phyloP scores from a whole-genome alignment of 2,329 filamentous ascomycete genomes.

The Amylocarpus encephaloides region DNA sequence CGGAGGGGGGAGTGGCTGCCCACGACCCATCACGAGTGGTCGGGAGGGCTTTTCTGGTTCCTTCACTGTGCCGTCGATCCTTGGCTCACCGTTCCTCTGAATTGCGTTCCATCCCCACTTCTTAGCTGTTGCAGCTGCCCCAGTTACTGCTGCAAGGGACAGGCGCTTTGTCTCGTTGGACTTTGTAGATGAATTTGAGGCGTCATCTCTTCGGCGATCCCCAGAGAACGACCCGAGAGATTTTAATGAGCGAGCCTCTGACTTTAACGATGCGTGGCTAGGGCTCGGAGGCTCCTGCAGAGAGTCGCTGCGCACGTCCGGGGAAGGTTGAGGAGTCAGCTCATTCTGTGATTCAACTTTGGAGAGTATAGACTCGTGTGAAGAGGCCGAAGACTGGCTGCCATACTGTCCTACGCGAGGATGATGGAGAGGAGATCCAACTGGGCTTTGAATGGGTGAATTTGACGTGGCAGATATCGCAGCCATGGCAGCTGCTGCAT shows the following conservation, averaged over 20 bases:
- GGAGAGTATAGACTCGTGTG: constrained; percentile 37
- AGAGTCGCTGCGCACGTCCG: constrained; percentile 10
- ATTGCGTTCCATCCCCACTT: constrained; percentile 55
- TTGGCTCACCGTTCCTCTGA: constrained; percentile 40
- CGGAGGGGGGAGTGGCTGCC: constrained; percentile 73
- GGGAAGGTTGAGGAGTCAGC: constrained; percentile 27
- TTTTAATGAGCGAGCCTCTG: constrained; percentile 36
- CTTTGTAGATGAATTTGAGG: constrained; percentile 29
- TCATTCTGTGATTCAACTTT: constrained; percentile 33
- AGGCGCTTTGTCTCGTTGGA: constrained; percentile 39
- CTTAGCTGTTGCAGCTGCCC: constrained; percentile 48
- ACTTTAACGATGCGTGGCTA: constrained; percentile 35
- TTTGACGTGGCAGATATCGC: constrained; percentile 56
- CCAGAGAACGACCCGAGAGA: constrained; percentile 34
- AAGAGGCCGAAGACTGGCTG: constrained; percentile 46
- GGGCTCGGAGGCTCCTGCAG: constrained; percentile 28
- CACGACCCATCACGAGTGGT: constrained; percentile 65
- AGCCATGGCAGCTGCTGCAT: constrained; percentile 60
- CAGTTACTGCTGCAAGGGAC: constrained; percentile 49
- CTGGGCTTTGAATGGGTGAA: constrained; percentile 43
- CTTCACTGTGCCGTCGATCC: constrained; percentile 16
- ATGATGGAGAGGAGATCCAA: constrained; percentile 37
- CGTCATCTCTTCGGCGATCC: constrained; percentile 31
- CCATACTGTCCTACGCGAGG: constrained; percentile 36
- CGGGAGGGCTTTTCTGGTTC: constrained; percentile 41